Evolutionary conservation across 2,329 filamentous ascomycete genomes (phyloP).

Genomic region (Colletotrichum tamarilloi): DNA sequence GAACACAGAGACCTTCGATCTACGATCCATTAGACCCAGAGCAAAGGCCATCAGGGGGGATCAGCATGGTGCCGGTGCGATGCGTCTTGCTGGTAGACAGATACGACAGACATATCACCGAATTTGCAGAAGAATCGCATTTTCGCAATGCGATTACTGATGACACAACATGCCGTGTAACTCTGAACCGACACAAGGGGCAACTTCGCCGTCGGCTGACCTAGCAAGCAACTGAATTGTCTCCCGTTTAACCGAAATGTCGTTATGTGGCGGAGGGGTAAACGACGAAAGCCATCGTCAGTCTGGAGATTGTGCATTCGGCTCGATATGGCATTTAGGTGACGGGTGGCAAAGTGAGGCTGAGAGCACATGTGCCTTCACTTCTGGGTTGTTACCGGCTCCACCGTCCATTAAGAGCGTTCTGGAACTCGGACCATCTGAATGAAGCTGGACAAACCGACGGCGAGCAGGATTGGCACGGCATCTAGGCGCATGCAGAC

Average conservation of each 20-base stretch:
- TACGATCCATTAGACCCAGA: background rate
- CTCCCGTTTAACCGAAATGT: conserved; percentile 11
- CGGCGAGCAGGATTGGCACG: background rate
- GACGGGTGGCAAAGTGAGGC: conserved; percentile 11
- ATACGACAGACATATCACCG: background rate
- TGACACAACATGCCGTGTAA: conserved; percentile 23
- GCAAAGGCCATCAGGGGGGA: background rate
- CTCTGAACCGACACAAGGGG: background rate
- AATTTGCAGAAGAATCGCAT: background rate
- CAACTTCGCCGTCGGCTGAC: background rate
- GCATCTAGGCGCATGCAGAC: background rate
- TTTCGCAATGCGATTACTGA: conserved; percentile 26
- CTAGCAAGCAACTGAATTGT: background rate
- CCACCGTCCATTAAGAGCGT: conserved; percentile 31
- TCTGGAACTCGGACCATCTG: conserved; percentile 31
- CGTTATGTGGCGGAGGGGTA: conserved; percentile 8
- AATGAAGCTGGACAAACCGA: background rate
- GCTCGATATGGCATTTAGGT: conserved; percentile 24
- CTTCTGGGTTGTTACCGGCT: conserved; percentile 6
- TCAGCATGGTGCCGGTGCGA: background rate
- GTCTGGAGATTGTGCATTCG: conserved; percentile 30
- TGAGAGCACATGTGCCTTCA: conserved; percentile 16
- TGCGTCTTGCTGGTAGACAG: background rate
- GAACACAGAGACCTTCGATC: background rate
- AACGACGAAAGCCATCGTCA: conserved; percentile 21